phyloP scores from a whole-genome alignment of 2,329 filamentous ascomycete genomes.

The Zymoseptoria ardabiliae region DNA sequence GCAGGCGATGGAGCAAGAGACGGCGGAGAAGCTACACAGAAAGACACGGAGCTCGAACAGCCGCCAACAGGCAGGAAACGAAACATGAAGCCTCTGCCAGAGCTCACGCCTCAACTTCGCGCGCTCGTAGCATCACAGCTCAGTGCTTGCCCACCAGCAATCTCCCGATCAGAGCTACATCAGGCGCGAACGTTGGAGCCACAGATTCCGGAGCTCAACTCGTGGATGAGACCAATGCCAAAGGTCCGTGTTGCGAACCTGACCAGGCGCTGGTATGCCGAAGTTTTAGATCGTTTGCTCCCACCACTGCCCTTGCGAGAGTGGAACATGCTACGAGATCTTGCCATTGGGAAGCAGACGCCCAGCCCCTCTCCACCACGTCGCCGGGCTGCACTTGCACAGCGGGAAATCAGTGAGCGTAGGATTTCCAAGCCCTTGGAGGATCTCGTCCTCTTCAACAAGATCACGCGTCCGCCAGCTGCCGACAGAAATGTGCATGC shows the following conservation, averaged over 20 bases:
- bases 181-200: constrained; percentile 17
- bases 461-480: background rate
- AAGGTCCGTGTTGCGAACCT: constrained; percentile 37
- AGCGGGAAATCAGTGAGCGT: too few relatives aligned
- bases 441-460: constrained; percentile 12
- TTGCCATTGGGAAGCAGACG: constrained; percentile 30
- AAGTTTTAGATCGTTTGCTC: constrained; percentile 35
- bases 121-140: constrained; percentile 28
- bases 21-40: background rate
- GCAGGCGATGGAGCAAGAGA: background rate
- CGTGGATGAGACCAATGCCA: constrained; percentile 42
- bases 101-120: constrained; percentile 28
- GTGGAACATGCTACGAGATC: constrained; percentile 36
- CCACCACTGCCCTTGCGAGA: constrained; percentile 40
- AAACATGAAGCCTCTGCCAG: constrained; percentile 24
- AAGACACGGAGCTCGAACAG: background rate
- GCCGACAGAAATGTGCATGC: constrained; percentile 20
- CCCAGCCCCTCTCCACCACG: constrained; percentile 4
- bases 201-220: constrained; percentile 37
- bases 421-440: constrained; percentile 16
- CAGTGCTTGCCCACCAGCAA: constrained; percentile 22
- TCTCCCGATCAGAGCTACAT: constrained; percentile 22
- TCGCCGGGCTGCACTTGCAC: background rate
- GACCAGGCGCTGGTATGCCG: constrained; percentile 38
- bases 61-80: background rate